Percentiles rank a stretch among this genome's conserved stretches.
Evolutionary conservation across 495 filamentous ascomycete species (phyloP).

Genomic region (Xylaria nigripes): DNA sequence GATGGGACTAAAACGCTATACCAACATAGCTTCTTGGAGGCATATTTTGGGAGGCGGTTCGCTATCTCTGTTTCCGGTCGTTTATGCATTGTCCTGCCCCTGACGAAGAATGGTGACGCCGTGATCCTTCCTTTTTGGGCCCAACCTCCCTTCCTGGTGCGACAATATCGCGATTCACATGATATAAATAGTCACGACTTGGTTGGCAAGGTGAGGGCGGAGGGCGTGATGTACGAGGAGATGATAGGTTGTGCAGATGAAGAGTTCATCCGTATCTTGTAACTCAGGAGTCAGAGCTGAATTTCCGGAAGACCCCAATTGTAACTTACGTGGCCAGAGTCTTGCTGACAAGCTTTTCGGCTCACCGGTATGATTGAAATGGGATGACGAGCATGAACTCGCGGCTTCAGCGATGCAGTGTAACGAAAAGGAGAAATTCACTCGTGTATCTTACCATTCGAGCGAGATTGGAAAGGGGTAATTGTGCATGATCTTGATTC

Average conservation of each 20-base stretch:
- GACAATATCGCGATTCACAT: background rate
- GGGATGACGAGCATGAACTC: background rate
- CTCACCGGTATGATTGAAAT: too few species aligned
- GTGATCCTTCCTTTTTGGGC: background rate
- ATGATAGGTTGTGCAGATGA: background rate
- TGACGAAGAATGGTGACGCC: background rate
- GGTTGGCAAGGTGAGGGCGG: background rate
- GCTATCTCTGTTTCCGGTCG: background rate
- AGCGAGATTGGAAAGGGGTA: background rate
- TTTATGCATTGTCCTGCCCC: background rate
- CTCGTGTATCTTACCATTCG: background rate
- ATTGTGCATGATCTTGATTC: background rate
- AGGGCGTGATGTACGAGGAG: conserved; percentile 2
- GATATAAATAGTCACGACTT: background rate
- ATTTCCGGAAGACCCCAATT: too few species aligned
- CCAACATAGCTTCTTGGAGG: background rate
- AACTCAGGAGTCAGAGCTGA: too few species aligned
- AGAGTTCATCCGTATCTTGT: conserved; percentile 1
- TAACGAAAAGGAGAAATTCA: background rate
- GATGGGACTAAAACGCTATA: background rate
- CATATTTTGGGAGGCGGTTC: background rate
- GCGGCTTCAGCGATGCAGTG: background rate
- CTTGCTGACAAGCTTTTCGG: too few species aligned
- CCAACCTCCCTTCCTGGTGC: conserved; percentile 1
- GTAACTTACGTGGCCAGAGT: too few species aligned